Evolutionary conservation across 352 stramenopile species (phyloP), one percentile per base, ranked within the genome.

Genomic region (Pythium dissimile): DNA sequence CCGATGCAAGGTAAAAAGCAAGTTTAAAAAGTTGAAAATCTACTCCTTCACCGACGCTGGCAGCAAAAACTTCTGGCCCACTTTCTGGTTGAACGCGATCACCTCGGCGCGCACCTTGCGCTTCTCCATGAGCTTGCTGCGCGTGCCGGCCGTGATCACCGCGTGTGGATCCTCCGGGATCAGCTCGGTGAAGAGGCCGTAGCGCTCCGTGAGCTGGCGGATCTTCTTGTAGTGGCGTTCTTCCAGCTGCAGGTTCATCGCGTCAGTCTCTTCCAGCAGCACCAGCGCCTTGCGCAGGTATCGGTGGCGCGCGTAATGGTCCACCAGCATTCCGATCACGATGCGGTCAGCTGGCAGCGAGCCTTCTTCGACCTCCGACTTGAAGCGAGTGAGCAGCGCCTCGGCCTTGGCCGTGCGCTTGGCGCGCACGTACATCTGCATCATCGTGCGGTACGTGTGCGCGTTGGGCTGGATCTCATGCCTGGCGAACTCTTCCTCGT

Each of bases 371-470:
- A 82, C 69, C 44, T 78, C 54, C 6, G 30, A 49, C 45, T 77
- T 69, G 34, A 89, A 47, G 21, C 70, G 66, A 13, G 76, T 60
- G 16, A 90, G 41, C 54, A 89, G 57, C 26, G 53, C 28, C 54
- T 89, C 75, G 15, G 84, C 83, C 27, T 72, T 59, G 9, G 71
- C 54, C 28, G 76, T 88, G 42, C 79, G 76, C 48, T 89, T 86
- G 5, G 77, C 73, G 18, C 81, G 80, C 26, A 77, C 71, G 44
- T 83, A 91, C 84, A 93, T 91, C 48, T 88, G 80, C 84, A 93
- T 91, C 62, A 91, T 71, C 49, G 66, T 72, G 51, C 81, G 80
- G 62, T 87, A 91, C 44, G 84, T 89, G 49, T 76, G 84, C 44
- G 69, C 71, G 57, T 91, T 76, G 3, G 76, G 75, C 35, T 63